Evolutionary conservation across 106 monocot species (phyloP).

Genomic region (Dendrobium huoshanense): DNA sequence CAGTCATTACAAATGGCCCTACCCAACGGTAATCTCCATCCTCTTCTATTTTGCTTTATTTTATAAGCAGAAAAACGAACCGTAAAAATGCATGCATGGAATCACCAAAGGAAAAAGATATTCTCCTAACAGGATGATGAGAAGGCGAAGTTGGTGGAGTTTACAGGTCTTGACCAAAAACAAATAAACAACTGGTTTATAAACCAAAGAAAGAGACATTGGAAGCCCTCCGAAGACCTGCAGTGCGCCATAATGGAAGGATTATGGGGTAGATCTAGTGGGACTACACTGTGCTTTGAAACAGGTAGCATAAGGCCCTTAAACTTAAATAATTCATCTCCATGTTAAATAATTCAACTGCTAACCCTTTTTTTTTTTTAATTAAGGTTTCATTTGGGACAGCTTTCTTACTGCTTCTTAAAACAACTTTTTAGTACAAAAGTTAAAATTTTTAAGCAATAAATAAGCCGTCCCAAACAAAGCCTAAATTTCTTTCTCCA

Average conservation of each 20-base stretch:
- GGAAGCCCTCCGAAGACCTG: slow-evolving; percentile 76
- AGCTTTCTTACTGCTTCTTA: too few species aligned
- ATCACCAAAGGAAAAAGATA: neutral
- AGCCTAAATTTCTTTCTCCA: too few species aligned
- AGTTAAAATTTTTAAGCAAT: too few species aligned
- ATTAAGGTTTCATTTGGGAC: too few species aligned
- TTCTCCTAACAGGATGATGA: slow-evolving; percentile 52
- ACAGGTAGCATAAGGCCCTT: slow-evolving; percentile 21
- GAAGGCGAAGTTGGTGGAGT: slow-evolving; percentile 49
- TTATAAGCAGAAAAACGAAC: neutral
- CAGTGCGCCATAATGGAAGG: slow-evolving; percentile 60
- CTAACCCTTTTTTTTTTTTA: neutral
- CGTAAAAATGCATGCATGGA: too few species aligned
- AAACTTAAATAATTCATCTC: neutral
- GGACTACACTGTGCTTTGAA: slow-evolving; percentile 24
- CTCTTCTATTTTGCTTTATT: neutral
- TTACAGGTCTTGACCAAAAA: slow-evolving; percentile 57
- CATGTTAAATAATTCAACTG: neutral
- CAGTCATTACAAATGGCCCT: slow-evolving; percentile 64
- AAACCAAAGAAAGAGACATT: slow-evolving; percentile 73
- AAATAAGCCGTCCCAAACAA: too few species aligned
- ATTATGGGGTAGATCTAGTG: slow-evolving; percentile 31
- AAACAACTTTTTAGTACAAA: too few species aligned
- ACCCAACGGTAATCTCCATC: slow-evolving; percentile 49
- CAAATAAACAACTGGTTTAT: slow-evolving; percentile 85